phyloP scores from a whole-genome alignment of 2,329 filamentous ascomycete species.

The Epichloe gansuensis region DNA sequence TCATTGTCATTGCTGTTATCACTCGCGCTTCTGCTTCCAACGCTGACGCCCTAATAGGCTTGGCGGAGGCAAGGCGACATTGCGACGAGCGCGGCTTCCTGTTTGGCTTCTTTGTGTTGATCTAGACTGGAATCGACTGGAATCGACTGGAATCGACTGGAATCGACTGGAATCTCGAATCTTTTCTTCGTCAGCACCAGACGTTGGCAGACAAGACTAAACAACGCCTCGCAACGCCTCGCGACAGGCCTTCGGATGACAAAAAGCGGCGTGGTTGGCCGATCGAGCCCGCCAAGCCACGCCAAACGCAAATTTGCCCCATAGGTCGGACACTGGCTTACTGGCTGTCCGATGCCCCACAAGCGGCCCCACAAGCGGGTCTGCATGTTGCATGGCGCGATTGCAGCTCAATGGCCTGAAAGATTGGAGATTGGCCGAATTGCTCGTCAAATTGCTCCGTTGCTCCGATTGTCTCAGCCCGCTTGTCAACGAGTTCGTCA shows the following conservation, averaged over 20 bases:
- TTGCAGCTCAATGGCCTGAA: too few species aligned
- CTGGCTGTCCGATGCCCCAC: neutral
- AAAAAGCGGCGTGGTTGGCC: neutral
- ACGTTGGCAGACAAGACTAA: too few species aligned
- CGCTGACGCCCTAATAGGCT: neutral
- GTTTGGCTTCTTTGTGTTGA: neutral
- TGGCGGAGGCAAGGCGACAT: neutral
- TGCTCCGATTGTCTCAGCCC: conserved; percentile 1
- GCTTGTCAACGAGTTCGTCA: too few species aligned
- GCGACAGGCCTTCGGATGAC: too few species aligned
- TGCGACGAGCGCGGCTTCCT: neutral
- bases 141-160: too few species aligned
- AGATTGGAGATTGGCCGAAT: neutral
- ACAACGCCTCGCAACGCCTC: too few species aligned
- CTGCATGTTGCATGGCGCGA: neutral
- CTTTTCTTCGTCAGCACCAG: too few species aligned
- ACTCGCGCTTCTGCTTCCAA: neutral
- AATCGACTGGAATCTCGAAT: too few species aligned
- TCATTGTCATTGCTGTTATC: neutral
- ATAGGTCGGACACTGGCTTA: neutral
- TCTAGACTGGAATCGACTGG: too few species aligned
- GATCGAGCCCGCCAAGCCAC: neutral
- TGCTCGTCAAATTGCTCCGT: neutral
- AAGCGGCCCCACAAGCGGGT: neutral
- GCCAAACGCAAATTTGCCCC: neutral